Evolutionary conservation across 2,329 filamentous ascomycete species (phyloP), one percentile per base, ranked within the genome.

Genomic region (Graphilbum ipis-grandicollis): DNA sequence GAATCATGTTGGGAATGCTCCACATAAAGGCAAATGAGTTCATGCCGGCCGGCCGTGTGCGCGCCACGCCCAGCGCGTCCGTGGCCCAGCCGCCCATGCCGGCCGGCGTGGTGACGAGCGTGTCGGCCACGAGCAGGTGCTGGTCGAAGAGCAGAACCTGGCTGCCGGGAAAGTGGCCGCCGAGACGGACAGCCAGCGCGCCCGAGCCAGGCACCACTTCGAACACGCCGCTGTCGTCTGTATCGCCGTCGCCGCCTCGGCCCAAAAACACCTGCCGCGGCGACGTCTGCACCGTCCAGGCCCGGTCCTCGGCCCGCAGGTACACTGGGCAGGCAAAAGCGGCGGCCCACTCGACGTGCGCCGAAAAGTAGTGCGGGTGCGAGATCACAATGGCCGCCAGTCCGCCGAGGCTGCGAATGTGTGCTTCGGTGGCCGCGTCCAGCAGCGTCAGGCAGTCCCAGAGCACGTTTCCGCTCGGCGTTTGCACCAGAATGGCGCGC

Each of bases 291-390:
- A 58, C 68, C 10, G 75, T 52, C 82, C 82, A 90, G 44, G 58
- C 48, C 38, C 56, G 53, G 52, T 92, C 83, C 40, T 79, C 75
- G 6, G 54, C 53, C 0, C 75, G 63, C 1, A 83, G 49, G 47
- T 80, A 86, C 1, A 90, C 71, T 0, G 73, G 74, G 46, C 80
- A 85, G 46, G 56, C 46, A 46, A 90, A 88, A 0, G 65, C 63
- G 32, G 59, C 51, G 0, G 78, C 75, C 82, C 83, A 92, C 45
- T 78, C 70, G 1, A 80, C 54, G 52, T 84, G 77, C 4, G 80
- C 79, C 13, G 74, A 75, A 56, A 82, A 90, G 56, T 81, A 92
- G 52, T 92, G 83, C 36, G 83, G 83, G 55, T 92, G 80, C 10
- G 68, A 75, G 43, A 86, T 82, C 45, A 74, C 73, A 33, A 90